A percentile compares a stretch with the other conserved stretches of the same genome.
These are phyloP conservation scores for Ustilago lituana DNA, from an alignment of 1,284 basidiomycete genomes.

Conservation along the genomic window DNA sequence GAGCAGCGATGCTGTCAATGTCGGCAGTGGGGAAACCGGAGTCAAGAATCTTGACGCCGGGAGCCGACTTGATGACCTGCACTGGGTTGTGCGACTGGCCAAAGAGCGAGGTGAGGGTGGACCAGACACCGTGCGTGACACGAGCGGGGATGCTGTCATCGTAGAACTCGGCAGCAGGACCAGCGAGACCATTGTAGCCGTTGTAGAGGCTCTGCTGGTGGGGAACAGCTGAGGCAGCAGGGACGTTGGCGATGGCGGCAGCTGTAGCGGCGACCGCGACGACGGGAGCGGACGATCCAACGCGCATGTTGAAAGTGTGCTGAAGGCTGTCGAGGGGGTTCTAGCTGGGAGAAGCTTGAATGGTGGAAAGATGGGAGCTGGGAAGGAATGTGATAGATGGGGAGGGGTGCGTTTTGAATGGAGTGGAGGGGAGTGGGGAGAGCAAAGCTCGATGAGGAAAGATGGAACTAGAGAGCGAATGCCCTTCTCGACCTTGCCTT, in stretches of 20 bases:
- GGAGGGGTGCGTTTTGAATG: neutral
- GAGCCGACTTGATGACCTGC: constrained; percentile 25
- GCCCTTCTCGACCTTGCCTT: neutral
- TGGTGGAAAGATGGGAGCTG: neutral
- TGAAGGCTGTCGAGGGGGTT: neutral
- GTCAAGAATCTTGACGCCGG: constrained; percentile 35
- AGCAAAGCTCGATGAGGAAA: constrained; percentile 29
- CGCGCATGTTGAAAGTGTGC: constrained; percentile 21
- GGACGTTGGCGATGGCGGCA: constrained; percentile 24
- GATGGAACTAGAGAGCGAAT: neutral
- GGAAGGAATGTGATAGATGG: neutral
- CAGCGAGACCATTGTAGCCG: constrained; percentile 35
- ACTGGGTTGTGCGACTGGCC: constrained; percentile 22
- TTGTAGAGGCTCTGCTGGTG: constrained; percentile 43
- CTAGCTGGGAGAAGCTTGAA: neutral
- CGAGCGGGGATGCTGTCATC: constrained; percentile 47
- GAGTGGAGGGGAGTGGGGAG: constrained; percentile 20
- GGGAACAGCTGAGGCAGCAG: constrained; percentile 20
- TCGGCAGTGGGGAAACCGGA: constrained; percentile 45
- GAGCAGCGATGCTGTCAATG: constrained; percentile 31
- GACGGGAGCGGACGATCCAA: constrained; percentile 15
- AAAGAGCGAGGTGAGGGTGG: constrained; percentile 25
- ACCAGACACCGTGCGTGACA: constrained; percentile 31
- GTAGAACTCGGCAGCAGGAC: constrained; percentile 30
- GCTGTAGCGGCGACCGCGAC: constrained; percentile 18